A percentile compares a stretch with the other conserved stretches of the same genome.
Conservation (phyloP, 768 basidiomycete species). For the Amanita fuliginea region DNA sequence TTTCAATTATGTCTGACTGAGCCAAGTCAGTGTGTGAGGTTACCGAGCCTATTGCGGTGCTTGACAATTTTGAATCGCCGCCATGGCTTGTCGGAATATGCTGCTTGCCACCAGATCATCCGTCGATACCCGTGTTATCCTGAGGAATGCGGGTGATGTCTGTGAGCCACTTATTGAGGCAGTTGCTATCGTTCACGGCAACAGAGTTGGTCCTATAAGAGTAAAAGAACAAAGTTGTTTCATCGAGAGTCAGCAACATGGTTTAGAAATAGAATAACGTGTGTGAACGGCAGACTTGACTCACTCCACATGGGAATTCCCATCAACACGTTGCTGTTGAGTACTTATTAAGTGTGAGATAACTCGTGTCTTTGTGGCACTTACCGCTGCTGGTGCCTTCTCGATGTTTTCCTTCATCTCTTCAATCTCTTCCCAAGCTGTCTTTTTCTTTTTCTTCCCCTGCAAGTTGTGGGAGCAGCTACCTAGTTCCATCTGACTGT, state of each 20-base stretch:
- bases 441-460: background rate
- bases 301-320: background rate
- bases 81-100: background rate
- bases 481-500: background rate
- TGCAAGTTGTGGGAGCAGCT: background rate
- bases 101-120: background rate
- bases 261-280: background rate
- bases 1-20: slow-evolving; percentile 1
- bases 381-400: background rate
- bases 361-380: background rate
- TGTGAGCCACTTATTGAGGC: slow-evolving; percentile 1
- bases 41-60: background rate
- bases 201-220: background rate
- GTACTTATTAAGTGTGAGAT: background rate
- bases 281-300: background rate
- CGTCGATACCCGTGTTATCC: background rate
- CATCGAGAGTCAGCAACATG: background rate
- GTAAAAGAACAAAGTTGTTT: slow-evolving; percentile 3
- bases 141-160: background rate
- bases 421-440: background rate
- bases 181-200: background rate
- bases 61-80: background rate
- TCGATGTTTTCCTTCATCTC: background rate
- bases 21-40: background rate
- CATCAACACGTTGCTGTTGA: background rate